phyloP scores from a whole-genome alignment of 169 alveolate genomes.

The Cyclospora cayetanensis region DNA sequence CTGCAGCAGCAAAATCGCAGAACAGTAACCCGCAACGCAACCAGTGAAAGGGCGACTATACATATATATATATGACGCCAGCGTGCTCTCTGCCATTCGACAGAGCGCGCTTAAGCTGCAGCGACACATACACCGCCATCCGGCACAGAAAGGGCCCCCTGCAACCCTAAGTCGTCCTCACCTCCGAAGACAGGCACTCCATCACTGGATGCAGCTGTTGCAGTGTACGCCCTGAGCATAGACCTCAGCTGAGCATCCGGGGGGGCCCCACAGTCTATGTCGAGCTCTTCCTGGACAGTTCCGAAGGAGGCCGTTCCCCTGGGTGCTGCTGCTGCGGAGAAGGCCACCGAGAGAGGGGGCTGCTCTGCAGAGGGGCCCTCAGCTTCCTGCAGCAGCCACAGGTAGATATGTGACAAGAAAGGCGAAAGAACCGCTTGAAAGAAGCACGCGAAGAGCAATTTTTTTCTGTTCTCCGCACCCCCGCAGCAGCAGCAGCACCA shows the following conservation, averaged over 20 bases:
- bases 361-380: not conserved
- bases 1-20: not conserved
- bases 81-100: too few species aligned
- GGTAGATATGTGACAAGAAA: not conserved
- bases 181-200: not conserved
- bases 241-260: not conserved
- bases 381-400: not conserved
- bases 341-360: not conserved
- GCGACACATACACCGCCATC: too few species aligned
- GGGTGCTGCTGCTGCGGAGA: not conserved
- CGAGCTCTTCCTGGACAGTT: not conserved
- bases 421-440: not conserved
- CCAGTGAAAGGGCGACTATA: too few species aligned
- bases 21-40: not conserved
- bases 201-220: not conserved
- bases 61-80: too few species aligned
- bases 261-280: not conserved
- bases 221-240: not conserved
- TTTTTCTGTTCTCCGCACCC: too few species aligned
- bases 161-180: too few species aligned
- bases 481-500: slow-evolving; percentile 14
- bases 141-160: too few species aligned
- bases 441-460: too few species aligned
- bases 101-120: too few species aligned
- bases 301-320: not conserved